These are phyloP conservation scores for Lotmaria passim DNA, from an alignment of 208 protist species.

Conservation along the genomic window DNA sequence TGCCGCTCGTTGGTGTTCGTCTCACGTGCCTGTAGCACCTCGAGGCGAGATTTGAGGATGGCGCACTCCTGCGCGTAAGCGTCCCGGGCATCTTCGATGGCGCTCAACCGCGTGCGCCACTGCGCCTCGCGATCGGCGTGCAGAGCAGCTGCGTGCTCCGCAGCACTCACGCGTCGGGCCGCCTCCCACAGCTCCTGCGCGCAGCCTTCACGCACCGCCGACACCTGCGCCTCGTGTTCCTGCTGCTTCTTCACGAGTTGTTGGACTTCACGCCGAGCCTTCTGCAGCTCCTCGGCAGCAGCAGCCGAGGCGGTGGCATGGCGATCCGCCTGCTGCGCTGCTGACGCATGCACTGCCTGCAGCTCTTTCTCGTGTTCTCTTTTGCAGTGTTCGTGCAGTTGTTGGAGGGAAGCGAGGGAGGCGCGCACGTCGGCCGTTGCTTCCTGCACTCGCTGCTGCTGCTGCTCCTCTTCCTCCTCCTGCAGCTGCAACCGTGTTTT, in stretches of 20 bases:
- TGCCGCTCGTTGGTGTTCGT: not conserved
- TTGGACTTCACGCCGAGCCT: not conserved
- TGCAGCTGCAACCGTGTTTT: not conserved
- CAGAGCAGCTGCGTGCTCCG: constrained; percentile 15
- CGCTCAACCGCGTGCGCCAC: constrained; percentile 9
- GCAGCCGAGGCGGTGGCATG: not conserved
- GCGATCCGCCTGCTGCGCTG: not conserved
- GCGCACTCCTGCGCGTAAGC: constrained; percentile 13
- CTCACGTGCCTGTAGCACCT: constrained; percentile 5
- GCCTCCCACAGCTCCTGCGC: constrained; percentile 12
- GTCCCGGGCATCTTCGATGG: constrained; percentile 4
- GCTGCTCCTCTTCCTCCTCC: not conserved
- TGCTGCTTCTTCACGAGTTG: not conserved
- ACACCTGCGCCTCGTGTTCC: not conserved
- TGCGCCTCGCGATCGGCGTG: constrained; percentile 7
- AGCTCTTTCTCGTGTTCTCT: not conserved
- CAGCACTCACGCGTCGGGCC: constrained; percentile 13
- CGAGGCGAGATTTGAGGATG: constrained; percentile 12
- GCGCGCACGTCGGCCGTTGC: not conserved
- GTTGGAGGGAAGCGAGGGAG: not conserved
- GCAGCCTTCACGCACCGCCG: not conserved
- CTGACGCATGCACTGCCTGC: not conserved
- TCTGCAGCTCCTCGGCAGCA: not conserved
- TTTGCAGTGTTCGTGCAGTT: not conserved
- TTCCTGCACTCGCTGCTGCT: not conserved